These are phyloP conservation scores for Lathyrus tuberosus DNA, from an alignment of 306 rosid genomes.

Conservation along the genomic window DNA sequence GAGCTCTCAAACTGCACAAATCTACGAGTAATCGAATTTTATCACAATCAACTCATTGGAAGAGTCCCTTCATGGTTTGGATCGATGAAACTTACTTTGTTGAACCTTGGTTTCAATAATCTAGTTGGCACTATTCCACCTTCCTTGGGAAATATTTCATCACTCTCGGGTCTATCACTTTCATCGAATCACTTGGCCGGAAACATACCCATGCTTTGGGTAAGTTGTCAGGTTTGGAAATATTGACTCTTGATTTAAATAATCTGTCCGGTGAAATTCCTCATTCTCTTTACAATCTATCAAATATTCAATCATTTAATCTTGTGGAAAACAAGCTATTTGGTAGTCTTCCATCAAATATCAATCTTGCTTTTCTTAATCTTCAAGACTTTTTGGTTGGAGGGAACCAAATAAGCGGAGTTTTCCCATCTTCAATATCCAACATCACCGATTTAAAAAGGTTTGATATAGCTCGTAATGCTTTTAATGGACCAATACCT, in stretches of 20 bases:
- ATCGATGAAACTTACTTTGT: not conserved
- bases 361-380: slow-evolving; percentile 30
- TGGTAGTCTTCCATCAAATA: slow-evolving; percentile 32
- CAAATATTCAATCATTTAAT: not conserved
- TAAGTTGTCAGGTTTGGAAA: no score
- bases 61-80: slow-evolving; percentile 36
- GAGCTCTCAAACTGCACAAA: slow-evolving; percentile 23
- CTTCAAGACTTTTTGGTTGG: rapidly evolving
- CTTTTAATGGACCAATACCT: slow-evolving; percentile 37
- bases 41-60: not conserved
- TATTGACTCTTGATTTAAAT: no score
- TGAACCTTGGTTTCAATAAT: not conserved
- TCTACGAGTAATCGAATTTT: not conserved
- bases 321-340: not conserved
- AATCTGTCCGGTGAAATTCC: slow-evolving; percentile 12
- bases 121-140: slow-evolving; percentile 37
- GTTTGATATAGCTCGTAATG: not conserved
- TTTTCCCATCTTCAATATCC: slow-evolving; percentile 34
- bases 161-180: not conserved
- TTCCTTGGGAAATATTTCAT: slow-evolving; percentile 39
- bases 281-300: slow-evolving; percentile 36
- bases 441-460: not conserved
- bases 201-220: no score
- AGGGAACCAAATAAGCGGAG: not conserved
- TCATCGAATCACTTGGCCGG: not conserved